Percentiles rank a stretch among this genome's conserved stretches.
phyloP scores from a whole-genome alignment of 1,139 yeast genomes.

The Hansenula sp. region DNA sequence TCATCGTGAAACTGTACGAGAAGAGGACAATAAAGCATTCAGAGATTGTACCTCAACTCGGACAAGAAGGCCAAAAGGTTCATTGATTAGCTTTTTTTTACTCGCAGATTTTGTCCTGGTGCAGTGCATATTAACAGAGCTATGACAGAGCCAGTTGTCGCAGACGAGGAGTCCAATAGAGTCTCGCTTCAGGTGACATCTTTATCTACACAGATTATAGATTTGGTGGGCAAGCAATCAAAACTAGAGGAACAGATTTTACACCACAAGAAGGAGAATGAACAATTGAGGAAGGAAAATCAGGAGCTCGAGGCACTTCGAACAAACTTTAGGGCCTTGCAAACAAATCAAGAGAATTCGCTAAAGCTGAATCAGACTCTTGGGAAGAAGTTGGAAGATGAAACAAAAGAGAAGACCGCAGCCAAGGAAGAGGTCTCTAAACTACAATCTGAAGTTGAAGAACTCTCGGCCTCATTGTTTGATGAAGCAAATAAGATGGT shows the following conservation, averaged over 20 bases:
- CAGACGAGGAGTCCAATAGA: constrained; percentile 35
- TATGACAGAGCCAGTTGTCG: not conserved
- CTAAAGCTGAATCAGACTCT: constrained; percentile 32
- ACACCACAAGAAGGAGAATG: constrained; percentile 22
- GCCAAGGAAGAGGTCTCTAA: constrained; percentile 59
- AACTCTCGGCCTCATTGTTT: constrained; percentile 68
- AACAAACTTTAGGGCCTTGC: constrained; percentile 11
- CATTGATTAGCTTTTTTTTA: too few species aligned
- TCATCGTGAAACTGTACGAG: not conserved
- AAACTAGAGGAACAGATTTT: constrained; percentile 38
- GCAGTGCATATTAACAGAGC: too few species aligned
- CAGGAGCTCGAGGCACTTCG: constrained; percentile 14
- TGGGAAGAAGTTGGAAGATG: constrained; percentile 29
- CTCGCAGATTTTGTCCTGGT: too few species aligned
- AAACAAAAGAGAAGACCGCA: constrained; percentile 36
- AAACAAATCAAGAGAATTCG: constrained; percentile 23
- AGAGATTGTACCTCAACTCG: too few species aligned
- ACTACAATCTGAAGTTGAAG: constrained; percentile 71
- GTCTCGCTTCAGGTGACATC: constrained; percentile 53
- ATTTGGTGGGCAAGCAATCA: constrained; percentile 57
- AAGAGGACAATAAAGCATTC: not conserved
- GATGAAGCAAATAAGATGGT: constrained; percentile 83
- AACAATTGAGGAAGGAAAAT: constrained; percentile 16
- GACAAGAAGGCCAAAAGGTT: too few species aligned
- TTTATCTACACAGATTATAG: constrained; percentile 56